Conservation (phyloP, 495 filamentous ascomycete genomes). For the Hypoxylon perforatum region DNA sequence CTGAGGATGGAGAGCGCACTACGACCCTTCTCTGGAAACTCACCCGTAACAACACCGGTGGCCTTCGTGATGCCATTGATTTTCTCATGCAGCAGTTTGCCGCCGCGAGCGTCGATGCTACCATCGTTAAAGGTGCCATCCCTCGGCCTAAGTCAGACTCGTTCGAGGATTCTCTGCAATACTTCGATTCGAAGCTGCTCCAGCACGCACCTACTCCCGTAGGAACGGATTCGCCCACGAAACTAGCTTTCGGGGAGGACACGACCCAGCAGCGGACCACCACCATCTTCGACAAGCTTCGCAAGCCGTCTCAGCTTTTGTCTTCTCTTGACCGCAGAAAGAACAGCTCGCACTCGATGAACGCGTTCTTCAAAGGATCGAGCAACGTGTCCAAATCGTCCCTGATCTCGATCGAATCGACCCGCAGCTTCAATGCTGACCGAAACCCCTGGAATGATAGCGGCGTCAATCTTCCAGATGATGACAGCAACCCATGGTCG, state of each 20-base stretch:
- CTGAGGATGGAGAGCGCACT: conserved; percentile 63
- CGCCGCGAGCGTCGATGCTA: conserved; percentile 83
- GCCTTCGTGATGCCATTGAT: conserved; percentile 94
- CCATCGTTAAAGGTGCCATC: conserved; percentile 89
- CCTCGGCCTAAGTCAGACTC: conserved; percentile 97
- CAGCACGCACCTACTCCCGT: conserved; percentile 86
- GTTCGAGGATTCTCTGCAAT: conserved; percentile 94
- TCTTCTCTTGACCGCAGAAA: conserved; percentile 91
- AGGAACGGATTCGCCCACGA: conserved; percentile 84
- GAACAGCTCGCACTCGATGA: conserved; percentile 85
- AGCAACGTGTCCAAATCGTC: conserved; percentile 95
- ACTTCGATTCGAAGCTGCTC: conserved; percentile 95
- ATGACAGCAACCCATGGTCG: conserved; percentile 75
- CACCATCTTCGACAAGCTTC: conserved; percentile 83
- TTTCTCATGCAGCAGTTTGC: conserved; percentile 87
- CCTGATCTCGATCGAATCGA: conserved; percentile 91
- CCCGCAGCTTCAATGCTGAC: conserved; percentile 83
- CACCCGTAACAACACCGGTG: conserved; percentile 96
- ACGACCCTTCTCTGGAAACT: conserved; percentile 71
- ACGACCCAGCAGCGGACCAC: conserved; percentile 78
- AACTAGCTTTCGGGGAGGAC: conserved; percentile 80
- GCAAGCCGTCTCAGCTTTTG: conserved; percentile 91
- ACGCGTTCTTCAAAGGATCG: conserved; percentile 91
- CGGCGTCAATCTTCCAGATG: conserved; percentile 90
- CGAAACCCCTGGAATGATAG: conserved; percentile 98